Conservation (phyloP, 129 eudicot species). For the Apium graveolens region DNA sequence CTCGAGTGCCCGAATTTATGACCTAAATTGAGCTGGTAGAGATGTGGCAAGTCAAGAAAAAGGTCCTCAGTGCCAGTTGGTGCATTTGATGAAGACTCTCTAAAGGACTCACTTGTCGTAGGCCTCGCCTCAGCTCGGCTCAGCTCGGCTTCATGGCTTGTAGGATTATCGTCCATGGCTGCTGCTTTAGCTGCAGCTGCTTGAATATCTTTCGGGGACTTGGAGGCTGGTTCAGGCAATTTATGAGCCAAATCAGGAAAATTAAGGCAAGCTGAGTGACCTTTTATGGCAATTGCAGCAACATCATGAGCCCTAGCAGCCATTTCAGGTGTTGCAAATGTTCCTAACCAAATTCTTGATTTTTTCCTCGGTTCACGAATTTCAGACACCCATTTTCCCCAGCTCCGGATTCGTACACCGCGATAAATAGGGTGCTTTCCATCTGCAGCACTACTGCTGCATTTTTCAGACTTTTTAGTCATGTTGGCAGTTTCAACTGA, state of each 20-base stretch:
- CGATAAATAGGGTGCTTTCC: conserved; percentile 27
- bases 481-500: neutral
- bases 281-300: conserved; percentile 42
- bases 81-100: conserved; percentile 17
- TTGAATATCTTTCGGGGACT: conserved; percentile 39
- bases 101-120: neutral
- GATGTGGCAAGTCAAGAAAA: conserved; percentile 36
- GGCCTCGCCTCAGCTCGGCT: conserved; percentile 9
- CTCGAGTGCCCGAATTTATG: conserved; percentile 8
- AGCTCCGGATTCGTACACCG: conserved; percentile 32
- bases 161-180: neutral
- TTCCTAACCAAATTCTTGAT: conserved; percentile 46
- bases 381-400: conserved; percentile 56
- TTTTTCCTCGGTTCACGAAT: conserved; percentile 45
- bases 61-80: conserved; percentile 24
- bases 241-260: conserved; percentile 33
- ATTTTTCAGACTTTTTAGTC: neutral
- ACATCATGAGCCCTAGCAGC: conserved; percentile 48
- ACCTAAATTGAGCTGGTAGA: conserved; percentile 10
- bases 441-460: neutral
- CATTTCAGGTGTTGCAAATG: conserved; percentile 42
- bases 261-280: conserved; percentile 32
- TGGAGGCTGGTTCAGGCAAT: conserved; percentile 36
- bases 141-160: conserved; percentile 3
- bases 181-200: conserved; percentile 41